phyloP scores from a whole-genome alignment of 306 rosid genomes.

The Astragalus membranaceus region DNA sequence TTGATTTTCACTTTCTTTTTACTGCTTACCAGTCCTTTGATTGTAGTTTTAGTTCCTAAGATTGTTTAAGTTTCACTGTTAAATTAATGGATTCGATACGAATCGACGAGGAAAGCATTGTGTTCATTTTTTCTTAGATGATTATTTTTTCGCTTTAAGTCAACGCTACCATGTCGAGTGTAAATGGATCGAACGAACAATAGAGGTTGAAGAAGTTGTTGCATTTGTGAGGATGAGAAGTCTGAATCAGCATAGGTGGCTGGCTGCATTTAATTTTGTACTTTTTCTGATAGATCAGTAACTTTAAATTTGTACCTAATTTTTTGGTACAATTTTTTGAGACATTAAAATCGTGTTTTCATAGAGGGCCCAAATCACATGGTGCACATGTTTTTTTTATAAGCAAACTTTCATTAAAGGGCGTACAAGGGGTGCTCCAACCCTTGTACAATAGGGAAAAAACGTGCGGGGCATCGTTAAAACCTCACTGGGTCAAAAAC shows the following conservation, averaged over 20 bases:
- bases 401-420: no score
- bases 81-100: neutral
- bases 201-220: neutral
- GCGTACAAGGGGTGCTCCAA: no score
- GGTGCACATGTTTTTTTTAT: no score
- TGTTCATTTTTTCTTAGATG: neutral
- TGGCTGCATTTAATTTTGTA: neutral
- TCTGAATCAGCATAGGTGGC: neutral
- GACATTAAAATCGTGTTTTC: neutral
- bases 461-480: no score
- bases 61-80: neutral
- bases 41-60: neutral
- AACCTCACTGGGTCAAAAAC: no score
- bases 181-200: neutral
- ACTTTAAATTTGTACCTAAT: neutral
- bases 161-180: constrained; percentile 6
- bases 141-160: constrained; percentile 8
- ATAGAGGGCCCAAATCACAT: neutral
- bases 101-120: neutral
- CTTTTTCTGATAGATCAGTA: neutral
- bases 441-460: no score
- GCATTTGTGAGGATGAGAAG: neutral
- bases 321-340: neutral
- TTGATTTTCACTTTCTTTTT: no score
- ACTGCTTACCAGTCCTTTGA: neutral